Evolutionary conservation across 805 yeast species (phyloP), one percentile per base, ranked within the genome.

Genomic region (Yamadazyma philogaea): DNA sequence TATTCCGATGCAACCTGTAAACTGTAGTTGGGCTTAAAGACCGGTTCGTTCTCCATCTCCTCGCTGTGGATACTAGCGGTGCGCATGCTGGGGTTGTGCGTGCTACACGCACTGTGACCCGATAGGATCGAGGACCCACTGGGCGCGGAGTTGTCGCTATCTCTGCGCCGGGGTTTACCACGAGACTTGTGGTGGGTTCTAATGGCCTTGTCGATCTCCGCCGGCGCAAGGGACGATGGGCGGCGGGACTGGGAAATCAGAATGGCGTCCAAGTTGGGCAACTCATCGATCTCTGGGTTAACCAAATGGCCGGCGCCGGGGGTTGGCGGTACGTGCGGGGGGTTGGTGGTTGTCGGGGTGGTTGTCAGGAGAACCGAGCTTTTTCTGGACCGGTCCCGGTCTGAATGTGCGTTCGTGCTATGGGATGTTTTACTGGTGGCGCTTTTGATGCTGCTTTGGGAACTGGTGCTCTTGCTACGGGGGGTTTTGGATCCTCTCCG

Each of bases 231-330:
- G 3, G 37, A 15, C 19, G 28, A n/a, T n/a, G n/a, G n/a, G 28
- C 28, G 8, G 28, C 28, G 28, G 12, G 11, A 24, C 28, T 24
- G 43, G 17, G 28, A 24, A 6, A 45, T 37, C 39, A 43, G 43
- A 16, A 45, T 30, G 7, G 44, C 31, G 31, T 48, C 51, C 17
- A 43, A 37, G 17, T 43, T 45, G 6, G 42, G 37, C 17, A 48
- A 14, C 30, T 48, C 51, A 30, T 48, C 51, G 7, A 48, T 24
- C n/a, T n/a, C n/a, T n/a, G n/a, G n/a, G n/a, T n/a, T n/a, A n/a
- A n/a, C n/a, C n/a, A n/a, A n/a, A n/a, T n/a, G n/a, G n/a, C n/a
- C n/a, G n/a, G 21, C 35, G 17, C 20, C n/a, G 35, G 17, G 10
- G 17, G 35, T 17, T 32, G 17, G n/a, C 35, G 35, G 20, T 14